Base-by-base conservation (phyloP, 495 filamentous ascomycete genomes). In the Aspergillus sclerotioniger region DNA sequence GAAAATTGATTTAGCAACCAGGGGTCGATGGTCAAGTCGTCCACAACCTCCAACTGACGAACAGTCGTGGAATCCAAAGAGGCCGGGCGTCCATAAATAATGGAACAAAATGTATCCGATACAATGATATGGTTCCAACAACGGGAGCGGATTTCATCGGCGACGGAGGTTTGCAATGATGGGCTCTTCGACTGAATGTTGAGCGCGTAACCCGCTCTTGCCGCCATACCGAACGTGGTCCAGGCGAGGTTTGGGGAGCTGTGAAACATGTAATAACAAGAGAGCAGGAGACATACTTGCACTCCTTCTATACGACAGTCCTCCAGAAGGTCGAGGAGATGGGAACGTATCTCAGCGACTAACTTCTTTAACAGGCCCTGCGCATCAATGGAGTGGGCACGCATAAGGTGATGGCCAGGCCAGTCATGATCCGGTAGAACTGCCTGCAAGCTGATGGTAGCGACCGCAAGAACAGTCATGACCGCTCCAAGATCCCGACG, bases 101-200 rank as follows among this genome's bases (percentile, higher is more conserved):
- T 58, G 16, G 63, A 60, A 12, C 41, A 32, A 43, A 66, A 66
- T 3, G 60, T 66, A 35, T 66, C 63, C n/a, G 47, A 47, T 6
- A 63, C 54, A 16, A 62, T 54, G 20, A 62, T 51, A 25, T 66
- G 63, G 25, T 63, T 63, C 63, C 63, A 66, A 43, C 60, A 60
- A 13, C 63, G 60, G 28, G 57, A 60, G 15, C 61, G 54, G 28
- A 60, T 52, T 45, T 63, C 57, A 50, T 53, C 51, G 19, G 55
- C 33, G 28, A 63, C 37, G 25, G 25, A 25, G 33, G 33, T 3
- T 10, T 35, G 9, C 2, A 10, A 10, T 10, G 9, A 35, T 1
- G 21, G 53, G 50, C 29, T 50, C 6, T 57, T 52, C 17, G 25
- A 15, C 31, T 35, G 1, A 43, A 59, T 5, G 53, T 48, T 32